phyloP scores from a whole-genome alignment of 2,329 filamentous ascomycete genomes.

The Raffaelea ambrosiae region DNA sequence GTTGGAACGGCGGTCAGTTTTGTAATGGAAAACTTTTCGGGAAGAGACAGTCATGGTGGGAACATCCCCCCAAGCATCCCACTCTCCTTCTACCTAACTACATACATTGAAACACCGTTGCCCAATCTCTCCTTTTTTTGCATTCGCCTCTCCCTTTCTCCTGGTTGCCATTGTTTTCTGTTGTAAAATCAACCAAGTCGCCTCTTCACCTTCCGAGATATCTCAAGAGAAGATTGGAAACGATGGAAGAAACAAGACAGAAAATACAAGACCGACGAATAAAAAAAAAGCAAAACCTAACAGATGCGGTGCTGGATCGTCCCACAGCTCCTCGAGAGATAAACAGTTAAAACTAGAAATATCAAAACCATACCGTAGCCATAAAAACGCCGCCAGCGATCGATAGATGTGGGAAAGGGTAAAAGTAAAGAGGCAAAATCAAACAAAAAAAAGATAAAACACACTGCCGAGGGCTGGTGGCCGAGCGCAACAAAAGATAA shows the following conservation, averaged over 20 bases:
- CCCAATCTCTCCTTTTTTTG: no score
- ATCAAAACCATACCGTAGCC: background rate
- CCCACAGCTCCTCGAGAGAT: background rate
- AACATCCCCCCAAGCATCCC: no score
- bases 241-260: background rate
- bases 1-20: no score
- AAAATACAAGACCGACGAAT: background rate
- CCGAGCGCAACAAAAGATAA: background rate
- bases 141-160: no score
- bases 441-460: background rate
- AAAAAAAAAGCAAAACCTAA: no score
- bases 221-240: background rate
- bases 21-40: no score
- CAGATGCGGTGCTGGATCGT: no score
- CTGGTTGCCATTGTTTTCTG: background rate
- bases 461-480: conserved; percentile 1
- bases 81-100: no score
- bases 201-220: background rate
- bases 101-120: no score
- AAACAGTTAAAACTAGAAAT: background rate
- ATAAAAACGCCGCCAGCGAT: conserved; percentile 3
- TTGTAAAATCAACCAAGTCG: background rate
- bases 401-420: no score
- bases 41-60: no score
- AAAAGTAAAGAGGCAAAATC: background rate